phyloP scores from a whole-genome alignment of 2,329 filamentous ascomycete genomes.

The Rosellinia necatrix region DNA sequence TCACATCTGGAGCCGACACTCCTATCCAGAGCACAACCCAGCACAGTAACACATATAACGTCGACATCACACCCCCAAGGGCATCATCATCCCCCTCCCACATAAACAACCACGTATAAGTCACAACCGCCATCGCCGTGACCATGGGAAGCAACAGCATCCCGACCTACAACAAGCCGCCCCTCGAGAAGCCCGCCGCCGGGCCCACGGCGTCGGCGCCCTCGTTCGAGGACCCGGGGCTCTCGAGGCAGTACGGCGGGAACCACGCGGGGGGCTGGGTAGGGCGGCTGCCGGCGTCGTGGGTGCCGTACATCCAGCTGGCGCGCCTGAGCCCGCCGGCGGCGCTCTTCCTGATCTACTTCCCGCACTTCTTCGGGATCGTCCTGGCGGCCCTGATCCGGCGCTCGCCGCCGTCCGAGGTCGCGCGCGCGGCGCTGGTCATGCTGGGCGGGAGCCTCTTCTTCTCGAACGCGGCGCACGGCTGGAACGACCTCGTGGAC shows the following conservation, averaged over 20 bases:
- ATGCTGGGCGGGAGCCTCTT: constrained; percentile 40
- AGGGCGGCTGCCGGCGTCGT: constrained; percentile 37
- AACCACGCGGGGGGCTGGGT: constrained; percentile 40
- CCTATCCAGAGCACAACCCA: no score
- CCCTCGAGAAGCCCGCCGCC: constrained; percentile 19
- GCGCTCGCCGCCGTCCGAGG: constrained; percentile 25
- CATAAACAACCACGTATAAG: neutral
- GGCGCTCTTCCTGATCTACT: constrained; percentile 41
- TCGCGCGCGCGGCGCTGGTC: constrained; percentile 25
- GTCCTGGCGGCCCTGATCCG: constrained; percentile 35
- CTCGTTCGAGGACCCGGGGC: constrained; percentile 28
- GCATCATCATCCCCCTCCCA: neutral
- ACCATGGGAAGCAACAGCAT: constrained; percentile 19
- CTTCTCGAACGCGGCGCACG: constrained; percentile 41
- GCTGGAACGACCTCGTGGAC: constrained; percentile 45
- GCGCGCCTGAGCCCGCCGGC: constrained; percentile 41
- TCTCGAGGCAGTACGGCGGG: constrained; percentile 42
- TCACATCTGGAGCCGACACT: neutral
- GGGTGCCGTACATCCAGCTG: constrained; percentile 43
- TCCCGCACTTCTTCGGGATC: constrained; percentile 42
- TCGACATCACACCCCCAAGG: neutral
- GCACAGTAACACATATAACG: no score
- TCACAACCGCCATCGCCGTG: neutral
- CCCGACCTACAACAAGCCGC: constrained; percentile 25
- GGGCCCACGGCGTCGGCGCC: neutral